Evolutionary conservation across 192 early-diverging fungal genomes (phyloP), one percentile per base, ranked within the genome.

Genomic region (Entomortierella parvispora): DNA sequence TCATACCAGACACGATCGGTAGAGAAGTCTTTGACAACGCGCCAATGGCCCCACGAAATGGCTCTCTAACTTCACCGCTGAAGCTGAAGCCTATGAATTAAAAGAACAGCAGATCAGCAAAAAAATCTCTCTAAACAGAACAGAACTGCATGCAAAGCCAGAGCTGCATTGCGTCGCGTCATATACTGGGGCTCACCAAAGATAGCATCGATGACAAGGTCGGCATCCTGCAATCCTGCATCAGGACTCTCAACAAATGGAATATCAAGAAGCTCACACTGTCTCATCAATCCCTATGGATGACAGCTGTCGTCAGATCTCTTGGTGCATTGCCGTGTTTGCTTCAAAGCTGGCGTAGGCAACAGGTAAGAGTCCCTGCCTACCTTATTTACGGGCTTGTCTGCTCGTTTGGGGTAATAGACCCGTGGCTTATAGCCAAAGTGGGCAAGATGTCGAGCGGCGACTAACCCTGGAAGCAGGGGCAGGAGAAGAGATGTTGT

Each of bases 81-180:
- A 99, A 99, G 75, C 93, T 93, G 65, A 98, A 98, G 4, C 94
- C 90, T 90, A 48, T 58, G 15, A 9, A n/a, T n/a, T n/a, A n/a
- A 8, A 26, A 63, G 15, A 18, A 51, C 4, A 26, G 44, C 15
- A 22, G 26, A 28, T 23, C 25, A 29, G n/a, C 42, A 43, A 14
- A 20, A 0, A 44, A 58, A 23, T 20, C 11, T n/a, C 11, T 9
- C 22, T 8, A 42, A 32, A 15, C 18, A 9, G 4, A 47, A 17
- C 1, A 4, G 14, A 15, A 1, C 25, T 40, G 0, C 14, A 37
- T 10, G 20, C 8, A 9, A 34, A 25, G 17, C 2, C 31, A 37
- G n/a, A 32, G 20, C n/a, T 26, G 8, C 52, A 10, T 11, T 31
- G 12, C 6, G 14, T 31, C 18, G 17, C 52, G 6, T 31, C 28